Percentiles rank a stretch among this genome's conserved stretches.
These are phyloP conservation scores for Fonsecaea pedrosoi DNA, from an alignment of 2,329 filamentous ascomycete genomes.

Conservation along the genomic window DNA sequence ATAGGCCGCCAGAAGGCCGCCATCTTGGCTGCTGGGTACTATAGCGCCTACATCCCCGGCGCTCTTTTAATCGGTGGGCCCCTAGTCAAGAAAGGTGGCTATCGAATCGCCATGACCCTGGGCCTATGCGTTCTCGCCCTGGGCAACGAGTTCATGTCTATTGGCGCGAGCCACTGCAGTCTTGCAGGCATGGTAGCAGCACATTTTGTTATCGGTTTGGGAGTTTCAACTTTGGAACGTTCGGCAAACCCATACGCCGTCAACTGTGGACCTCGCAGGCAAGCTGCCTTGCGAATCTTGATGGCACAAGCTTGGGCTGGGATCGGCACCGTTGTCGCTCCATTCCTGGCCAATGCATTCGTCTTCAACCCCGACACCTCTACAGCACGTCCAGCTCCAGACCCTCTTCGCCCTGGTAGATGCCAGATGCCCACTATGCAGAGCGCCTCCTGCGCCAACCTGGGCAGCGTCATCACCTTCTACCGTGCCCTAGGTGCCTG, in stretches of 20 bases:
- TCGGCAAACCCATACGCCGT: constrained; percentile 78
- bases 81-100: constrained; percentile 36
- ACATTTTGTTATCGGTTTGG: constrained; percentile 77
- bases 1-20: constrained; percentile 36
- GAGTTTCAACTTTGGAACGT: constrained; percentile 75
- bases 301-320: constrained; percentile 78
- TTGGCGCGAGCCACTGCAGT: constrained; percentile 32
- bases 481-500: constrained; percentile 78
- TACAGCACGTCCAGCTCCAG: constrained; percentile 16
- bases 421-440: constrained; percentile 49
- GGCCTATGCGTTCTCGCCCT: constrained; percentile 75
- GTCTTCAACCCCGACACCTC: constrained; percentile 64
- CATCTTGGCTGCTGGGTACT: constrained; percentile 38
- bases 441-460: constrained; percentile 48
- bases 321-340: constrained; percentile 75
- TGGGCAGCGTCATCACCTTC: constrained; percentile 76
- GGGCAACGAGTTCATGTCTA: constrained; percentile 68
- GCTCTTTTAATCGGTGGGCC: constrained; percentile 38
- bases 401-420: constrained; percentile 31
- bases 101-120: constrained; percentile 76
- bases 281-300: constrained; percentile 78
- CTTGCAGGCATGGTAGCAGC: constrained; percentile 36
- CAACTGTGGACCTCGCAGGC: constrained; percentile 76
- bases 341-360: constrained; percentile 67
- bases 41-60: constrained; percentile 36